These are phyloP conservation scores for Botrytis galanthina DNA, from an alignment of 2,329 filamentous ascomycete genomes.

Conservation along the genomic window DNA sequence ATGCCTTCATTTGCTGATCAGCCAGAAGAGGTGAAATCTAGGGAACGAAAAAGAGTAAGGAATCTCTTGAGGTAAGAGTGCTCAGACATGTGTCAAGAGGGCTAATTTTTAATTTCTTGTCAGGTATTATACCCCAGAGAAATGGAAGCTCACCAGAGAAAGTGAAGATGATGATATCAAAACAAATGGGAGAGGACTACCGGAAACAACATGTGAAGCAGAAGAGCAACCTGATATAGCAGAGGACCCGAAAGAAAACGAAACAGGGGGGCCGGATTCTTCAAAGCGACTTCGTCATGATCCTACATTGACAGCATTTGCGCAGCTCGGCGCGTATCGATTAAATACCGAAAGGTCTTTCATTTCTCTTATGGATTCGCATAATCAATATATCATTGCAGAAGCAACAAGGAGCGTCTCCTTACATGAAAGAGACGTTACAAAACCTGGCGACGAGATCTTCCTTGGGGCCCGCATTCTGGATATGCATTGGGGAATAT, in stretches of 20 bases:
- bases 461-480: constrained; percentile 27
- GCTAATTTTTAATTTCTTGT: no score
- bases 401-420: constrained; percentile 30
- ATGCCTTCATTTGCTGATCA: constrained; percentile 4
- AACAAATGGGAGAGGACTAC: not conserved
- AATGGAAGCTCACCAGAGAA: constrained; percentile 7
- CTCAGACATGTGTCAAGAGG: not conserved
- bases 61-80: constrained; percentile 16
- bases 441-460: constrained; percentile 25
- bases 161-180: not conserved
- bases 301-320: constrained; percentile 44
- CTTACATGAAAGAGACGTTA: constrained; percentile 19
- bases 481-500: constrained; percentile 27
- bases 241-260: not conserved
- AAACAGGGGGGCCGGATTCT: constrained; percentile 13
- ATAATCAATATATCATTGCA: constrained; percentile 32
- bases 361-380: constrained; percentile 41
- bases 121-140: constrained; percentile 22
- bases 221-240: not conserved
- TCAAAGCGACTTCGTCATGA: constrained; percentile 33
- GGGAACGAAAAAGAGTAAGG: constrained; percentile 18
- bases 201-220: not conserved
- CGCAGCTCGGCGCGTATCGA: constrained; percentile 49
- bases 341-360: constrained; percentile 47
- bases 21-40: not conserved